Evolutionary conservation across 768 basidiomycete genomes (phyloP).

Genomic region (Tricholoma hemisulphureum): DNA sequence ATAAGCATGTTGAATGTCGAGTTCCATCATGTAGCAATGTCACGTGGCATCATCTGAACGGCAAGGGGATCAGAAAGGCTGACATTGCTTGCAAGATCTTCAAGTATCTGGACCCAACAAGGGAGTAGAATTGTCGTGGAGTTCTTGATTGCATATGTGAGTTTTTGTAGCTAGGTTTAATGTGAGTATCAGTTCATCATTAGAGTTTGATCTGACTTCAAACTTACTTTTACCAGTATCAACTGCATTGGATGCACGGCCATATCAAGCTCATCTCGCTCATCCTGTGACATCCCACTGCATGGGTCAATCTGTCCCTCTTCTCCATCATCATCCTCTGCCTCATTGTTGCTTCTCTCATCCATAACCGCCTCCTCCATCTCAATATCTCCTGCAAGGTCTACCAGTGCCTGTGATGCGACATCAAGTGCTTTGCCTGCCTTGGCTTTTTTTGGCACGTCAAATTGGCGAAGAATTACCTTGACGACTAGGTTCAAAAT

Average conservation of each 20-base stretch:
- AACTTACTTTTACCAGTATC: too few relatives aligned
- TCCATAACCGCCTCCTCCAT: not conserved
- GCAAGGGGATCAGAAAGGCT: too few relatives aligned
- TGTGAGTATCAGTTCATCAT: too few relatives aligned
- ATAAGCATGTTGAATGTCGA: not conserved
- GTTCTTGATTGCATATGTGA: too few relatives aligned
- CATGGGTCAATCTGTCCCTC: too few relatives aligned
- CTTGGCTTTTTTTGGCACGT: constrained; percentile 1
- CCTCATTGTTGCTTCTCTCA: not conserved
- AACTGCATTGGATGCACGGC: not conserved
- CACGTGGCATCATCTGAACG: not conserved
- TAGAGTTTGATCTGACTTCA: too few relatives aligned
- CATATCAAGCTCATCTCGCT: not conserved
- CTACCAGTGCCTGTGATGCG: not conserved
- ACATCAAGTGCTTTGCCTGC: not conserved
- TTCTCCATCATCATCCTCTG: not conserved
- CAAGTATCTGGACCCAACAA: not conserved
- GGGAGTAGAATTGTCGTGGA: too few relatives aligned
- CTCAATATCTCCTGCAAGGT: not conserved
- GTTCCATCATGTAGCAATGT: not conserved
- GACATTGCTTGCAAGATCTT: too few relatives aligned
- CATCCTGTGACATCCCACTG: too few relatives aligned
- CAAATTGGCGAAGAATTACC: not conserved
- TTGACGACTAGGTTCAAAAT: too few relatives aligned
- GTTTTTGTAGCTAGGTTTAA: too few relatives aligned